phyloP scores from a whole-genome alignment of 768 basidiomycete genomes.

The Coprinopsis marcescibilis region DNA sequence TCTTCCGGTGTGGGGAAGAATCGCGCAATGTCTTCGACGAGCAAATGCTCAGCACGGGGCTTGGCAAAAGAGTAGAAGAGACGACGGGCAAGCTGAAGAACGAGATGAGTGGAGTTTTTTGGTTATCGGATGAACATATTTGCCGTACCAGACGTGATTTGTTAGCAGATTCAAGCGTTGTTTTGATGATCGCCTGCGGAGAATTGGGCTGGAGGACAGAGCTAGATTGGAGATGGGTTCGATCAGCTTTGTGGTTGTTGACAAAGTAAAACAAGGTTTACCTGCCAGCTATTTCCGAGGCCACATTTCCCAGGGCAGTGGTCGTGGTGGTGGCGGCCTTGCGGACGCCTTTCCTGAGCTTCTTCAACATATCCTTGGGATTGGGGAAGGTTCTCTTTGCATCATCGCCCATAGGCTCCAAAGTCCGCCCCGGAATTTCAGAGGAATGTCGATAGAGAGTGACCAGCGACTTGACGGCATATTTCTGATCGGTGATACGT shows the following conservation, averaged over 20 bases:
- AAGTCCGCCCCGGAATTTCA: constrained; percentile 62
- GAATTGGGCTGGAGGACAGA: constrained; percentile 88
- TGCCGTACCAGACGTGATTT: constrained; percentile 60
- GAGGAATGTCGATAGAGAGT: constrained; percentile 74
- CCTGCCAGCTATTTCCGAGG: constrained; percentile 51
- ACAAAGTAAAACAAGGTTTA: constrained; percentile 14
- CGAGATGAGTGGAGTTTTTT: constrained; percentile 5
- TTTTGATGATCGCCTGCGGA: constrained; percentile 73
- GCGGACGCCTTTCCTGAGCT: constrained; percentile 64
- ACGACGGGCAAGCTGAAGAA: constrained; percentile 65
- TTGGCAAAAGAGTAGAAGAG: constrained; percentile 82
- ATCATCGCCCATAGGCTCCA: constrained; percentile 43
- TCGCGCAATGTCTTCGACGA: constrained; percentile 61
- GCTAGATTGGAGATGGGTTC: constrained; percentile 22
- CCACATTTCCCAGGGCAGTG: constrained; percentile 57
- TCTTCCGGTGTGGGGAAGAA: constrained; percentile 67
- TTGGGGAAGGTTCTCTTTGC: constrained; percentile 38
- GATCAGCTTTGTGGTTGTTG: not conserved
- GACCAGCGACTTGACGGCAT: constrained; percentile 64
- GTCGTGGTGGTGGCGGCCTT: constrained; percentile 77
- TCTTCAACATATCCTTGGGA: constrained; percentile 61
- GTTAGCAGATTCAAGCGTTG: constrained; percentile 72
- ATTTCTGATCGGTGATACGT: constrained; percentile 78
- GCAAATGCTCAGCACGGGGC: constrained; percentile 50
- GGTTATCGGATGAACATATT: constrained; percentile 4